phyloP scores from a whole-genome alignment of 2,329 filamentous ascomycete genomes.

The Pseudogymnoascus sp. region DNA sequence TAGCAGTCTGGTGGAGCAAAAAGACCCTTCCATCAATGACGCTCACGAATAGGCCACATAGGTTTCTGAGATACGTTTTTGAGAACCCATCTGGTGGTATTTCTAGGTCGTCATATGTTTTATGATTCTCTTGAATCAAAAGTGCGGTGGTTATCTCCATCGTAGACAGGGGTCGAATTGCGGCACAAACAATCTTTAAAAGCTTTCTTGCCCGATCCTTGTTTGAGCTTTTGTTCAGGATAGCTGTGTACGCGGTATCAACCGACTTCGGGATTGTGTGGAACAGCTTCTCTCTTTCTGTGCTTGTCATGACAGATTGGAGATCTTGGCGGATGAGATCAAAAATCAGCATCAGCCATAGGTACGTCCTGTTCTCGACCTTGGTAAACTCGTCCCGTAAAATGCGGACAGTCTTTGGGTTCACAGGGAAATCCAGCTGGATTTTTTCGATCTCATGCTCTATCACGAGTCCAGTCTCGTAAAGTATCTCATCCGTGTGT shows the following conservation, averaged over 20 bases:
- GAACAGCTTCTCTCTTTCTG: conserved; percentile 15
- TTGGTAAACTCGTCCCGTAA: not conserved
- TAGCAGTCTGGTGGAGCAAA: conserved; percentile 35
- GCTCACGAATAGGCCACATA: conserved; percentile 33
- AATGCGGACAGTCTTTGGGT: not conserved
- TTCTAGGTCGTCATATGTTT: conserved; percentile 12
- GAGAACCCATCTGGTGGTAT: conserved; percentile 18
- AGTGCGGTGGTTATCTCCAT: conserved; percentile 30
- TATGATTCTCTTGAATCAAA: conserved; percentile 6
- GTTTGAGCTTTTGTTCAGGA: conserved; percentile 28
- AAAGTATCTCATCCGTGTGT: conserved; percentile 29
- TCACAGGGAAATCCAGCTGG: not conserved
- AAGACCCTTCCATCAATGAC: conserved; percentile 30
- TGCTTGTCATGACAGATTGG: conserved; percentile 20
- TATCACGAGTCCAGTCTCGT: conserved; percentile 33
- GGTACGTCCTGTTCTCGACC: conserved; percentile 17
- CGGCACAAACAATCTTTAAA: conserved; percentile 31
- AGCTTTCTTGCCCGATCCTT: conserved; percentile 24
- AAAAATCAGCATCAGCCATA: conserved; percentile 19
- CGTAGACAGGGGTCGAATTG: conserved; percentile 28
- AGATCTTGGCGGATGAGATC: conserved; percentile 16
- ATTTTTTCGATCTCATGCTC: conserved; percentile 22
- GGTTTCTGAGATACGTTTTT: conserved; percentile 19
- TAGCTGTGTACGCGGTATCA: conserved; percentile 30
- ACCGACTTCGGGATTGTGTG: conserved; percentile 22